Evolutionary conservation across 148 eudicot species (phyloP), one percentile per base, ranked within the genome.

Genomic region (Polygonum aviculare): DNA sequence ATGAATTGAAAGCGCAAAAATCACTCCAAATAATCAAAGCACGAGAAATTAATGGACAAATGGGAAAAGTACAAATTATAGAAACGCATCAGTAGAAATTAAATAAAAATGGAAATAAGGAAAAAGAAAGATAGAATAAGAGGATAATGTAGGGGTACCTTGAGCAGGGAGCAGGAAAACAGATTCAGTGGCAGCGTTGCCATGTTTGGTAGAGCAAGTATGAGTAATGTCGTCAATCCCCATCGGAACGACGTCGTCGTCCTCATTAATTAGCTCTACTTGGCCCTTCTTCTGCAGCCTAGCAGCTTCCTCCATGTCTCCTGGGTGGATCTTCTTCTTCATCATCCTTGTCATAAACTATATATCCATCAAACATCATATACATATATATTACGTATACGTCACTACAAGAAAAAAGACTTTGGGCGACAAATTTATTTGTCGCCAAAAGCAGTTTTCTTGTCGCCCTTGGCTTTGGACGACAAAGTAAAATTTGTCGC

Each of bases 321-420:
- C 31, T 36, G 72, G 72, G 11, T 67, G 72, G 44, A 67, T 67
- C 72, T 67, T 67, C 21, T 33, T 67, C 45, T 67, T 67, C 72
- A 67, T 67, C 72, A 67, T 67, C 44, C 7, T 67, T 16, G 72
- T 67, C 72, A 67, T 67, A 36, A 67, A 67, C 72, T 67, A 31
- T 31, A 63, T 10, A 57, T 15, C 4, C 3, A 15, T 50, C 31
- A 26, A 26, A 26, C 1, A 26, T 26, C 31, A 26, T 26, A 26
- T 26, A 26, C 31, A 26, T 26, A 26, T 26, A 26, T 26, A 26
- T 26, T 26, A 26, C 31, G 31, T 26, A 26, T n/a, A n/a, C n/a
- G n/a, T n/a, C n/a, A n/a, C n/a, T n/a, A n/a, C n/a, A n/a, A n/a
- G n/a, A n/a, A n/a, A n/a, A n/a, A n/a, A n/a, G n/a, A n/a, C n/a